A percentile compares a stretch with the other conserved stretches of the same genome.
These are phyloP conservation scores for Anthostomella pinea DNA, from an alignment of 2,329 filamentous ascomycete genomes.

Conservation along the genomic window DNA sequence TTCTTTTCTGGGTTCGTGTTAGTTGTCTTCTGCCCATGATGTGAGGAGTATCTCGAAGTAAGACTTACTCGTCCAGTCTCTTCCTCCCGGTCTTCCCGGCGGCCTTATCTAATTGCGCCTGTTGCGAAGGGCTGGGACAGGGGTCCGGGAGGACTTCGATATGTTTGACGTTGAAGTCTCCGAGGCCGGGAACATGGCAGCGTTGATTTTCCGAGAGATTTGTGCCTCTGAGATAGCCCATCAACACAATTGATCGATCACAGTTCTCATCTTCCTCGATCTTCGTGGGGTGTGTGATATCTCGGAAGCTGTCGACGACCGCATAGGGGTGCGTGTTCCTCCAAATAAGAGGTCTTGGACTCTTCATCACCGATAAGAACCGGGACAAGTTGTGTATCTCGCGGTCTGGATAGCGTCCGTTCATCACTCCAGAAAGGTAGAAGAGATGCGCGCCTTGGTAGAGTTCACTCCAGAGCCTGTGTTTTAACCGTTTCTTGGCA, in stretches of 20 bases:
- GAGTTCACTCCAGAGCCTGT: constrained; percentile 92
- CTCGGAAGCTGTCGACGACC: constrained; percentile 88
- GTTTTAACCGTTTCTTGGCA: constrained; percentile 94
- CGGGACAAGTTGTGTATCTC: constrained; percentile 94
- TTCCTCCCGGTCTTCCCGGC: constrained; percentile 78
- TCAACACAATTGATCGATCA: constrained; percentile 85
- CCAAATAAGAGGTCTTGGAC: constrained; percentile 93
- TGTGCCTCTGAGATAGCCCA: constrained; percentile 90
- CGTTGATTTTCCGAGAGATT: constrained; percentile 87
- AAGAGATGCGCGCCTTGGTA: constrained; percentile 97
- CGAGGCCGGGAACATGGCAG: constrained; percentile 88
- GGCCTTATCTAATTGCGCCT: constrained; percentile 80
- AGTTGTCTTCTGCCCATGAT: too few species aligned
- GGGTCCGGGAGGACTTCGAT: constrained; percentile 91
- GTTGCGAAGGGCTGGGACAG: constrained; percentile 88
- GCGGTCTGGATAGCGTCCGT: constrained; percentile 92
- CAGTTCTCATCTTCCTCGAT: constrained; percentile 87
- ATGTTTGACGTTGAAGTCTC: constrained; percentile 77
- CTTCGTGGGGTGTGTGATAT: constrained; percentile 88
- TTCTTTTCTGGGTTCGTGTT: too few species aligned
- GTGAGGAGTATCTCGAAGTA: too few species aligned
- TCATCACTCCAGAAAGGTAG: constrained; percentile 93
- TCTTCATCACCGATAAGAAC: constrained; percentile 99
- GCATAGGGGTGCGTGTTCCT: constrained; percentile 94
- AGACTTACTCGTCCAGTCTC: constrained; percentile 83